Evolutionary conservation across 352 stramenopile species (phyloP), one percentile per base, ranked within the genome.

Genomic region (Phytophthora boehmeriae): DNA sequence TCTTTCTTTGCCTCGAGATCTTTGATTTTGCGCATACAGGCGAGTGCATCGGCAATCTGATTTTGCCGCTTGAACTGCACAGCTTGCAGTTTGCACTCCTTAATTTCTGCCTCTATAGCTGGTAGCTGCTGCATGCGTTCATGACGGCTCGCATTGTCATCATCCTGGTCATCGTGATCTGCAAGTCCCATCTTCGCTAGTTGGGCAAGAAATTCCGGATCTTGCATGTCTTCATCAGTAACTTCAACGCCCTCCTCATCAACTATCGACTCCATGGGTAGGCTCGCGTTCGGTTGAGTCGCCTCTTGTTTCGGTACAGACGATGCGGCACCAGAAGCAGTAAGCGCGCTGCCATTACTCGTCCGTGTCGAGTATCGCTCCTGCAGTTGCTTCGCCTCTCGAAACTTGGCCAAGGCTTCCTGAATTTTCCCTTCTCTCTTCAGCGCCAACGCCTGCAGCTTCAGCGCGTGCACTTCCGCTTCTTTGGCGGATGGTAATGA

Each of bases 161-260:
- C 16, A 41, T 25, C 32, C 4, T 34, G 6, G 3, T 35, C 36
- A 14, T 27, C n/a, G 46, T 75, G 27, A 2, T 64, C 53, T 8
- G 59, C 59, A 30, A 88, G 59, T 9, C 83, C 79, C 49, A 92
- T 70, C 14, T 53, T 56, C 14, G 69, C 71, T 11, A 94, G 56
- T 56, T 92, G 78, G 16, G 83, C 69, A 25, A 90, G 60, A 62
- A 79, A 90, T 28, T 84, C 79, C 2, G 85, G 85, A 39, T 94
- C 70, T 25, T 80, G 44, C 81, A 94, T 89, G 39, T 94, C 85
- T 35, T 90, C 81, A 16, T 92, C 85, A 16, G 85, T 92, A 30
- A 92, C 80, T 54, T 92, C 73, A 11, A 91, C 64, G 20, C 77
- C 58, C 17, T 68, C 60, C 22, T 76, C 61, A 44, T 66, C 42